Evolutionary conservation across 2,329 filamentous ascomycete species (phyloP).

Genomic region (Kalaharituber pfeilii): DNA sequence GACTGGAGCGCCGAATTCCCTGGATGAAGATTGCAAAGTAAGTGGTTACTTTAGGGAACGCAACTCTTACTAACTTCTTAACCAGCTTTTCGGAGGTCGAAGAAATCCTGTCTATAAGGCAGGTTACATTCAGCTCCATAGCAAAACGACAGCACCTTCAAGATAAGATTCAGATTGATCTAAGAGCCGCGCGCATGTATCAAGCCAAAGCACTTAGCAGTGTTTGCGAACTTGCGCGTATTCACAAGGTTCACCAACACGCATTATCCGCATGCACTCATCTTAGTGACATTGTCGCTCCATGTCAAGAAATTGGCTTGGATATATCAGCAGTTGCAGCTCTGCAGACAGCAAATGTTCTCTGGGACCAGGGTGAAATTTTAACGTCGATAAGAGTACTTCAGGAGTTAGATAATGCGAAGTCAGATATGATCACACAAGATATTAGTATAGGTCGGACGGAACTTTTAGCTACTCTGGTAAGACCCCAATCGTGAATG

Average conservation of each 20-base stretch:
- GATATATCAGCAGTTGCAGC: constrained; percentile 59
- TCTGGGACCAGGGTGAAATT: constrained; percentile 91
- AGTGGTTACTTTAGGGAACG: constrained; percentile 24
- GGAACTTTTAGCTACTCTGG: constrained; percentile 67
- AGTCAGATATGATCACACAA: constrained; percentile 47
- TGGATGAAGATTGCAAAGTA: constrained; percentile 78
- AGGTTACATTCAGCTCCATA: constrained; percentile 65
- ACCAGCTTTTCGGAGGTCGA: constrained; percentile 45
- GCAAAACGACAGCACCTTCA: constrained; percentile 51
- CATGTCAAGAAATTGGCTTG: constrained; percentile 53
- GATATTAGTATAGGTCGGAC: constrained; percentile 54
- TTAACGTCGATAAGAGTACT: constrained; percentile 77
- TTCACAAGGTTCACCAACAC: constrained; percentile 68
- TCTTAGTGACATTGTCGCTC: constrained; percentile 56
- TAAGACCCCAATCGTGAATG: constrained; percentile 25
- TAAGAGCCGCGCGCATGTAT: constrained; percentile 40
- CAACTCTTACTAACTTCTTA: constrained; percentile 14
- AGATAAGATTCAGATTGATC: constrained; percentile 30
- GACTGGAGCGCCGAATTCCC: constrained; percentile 45
- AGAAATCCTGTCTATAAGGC: constrained; percentile 63
- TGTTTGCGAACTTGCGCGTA: constrained; percentile 32
- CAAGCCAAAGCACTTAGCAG: constrained; percentile 46
- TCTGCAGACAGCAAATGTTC: constrained; percentile 68
- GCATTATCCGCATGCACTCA: constrained; percentile 71
- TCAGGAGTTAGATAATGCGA: constrained; percentile 45